Conservation (phyloP, 768 basidiomycete species). For the Vararia minispora region DNA sequence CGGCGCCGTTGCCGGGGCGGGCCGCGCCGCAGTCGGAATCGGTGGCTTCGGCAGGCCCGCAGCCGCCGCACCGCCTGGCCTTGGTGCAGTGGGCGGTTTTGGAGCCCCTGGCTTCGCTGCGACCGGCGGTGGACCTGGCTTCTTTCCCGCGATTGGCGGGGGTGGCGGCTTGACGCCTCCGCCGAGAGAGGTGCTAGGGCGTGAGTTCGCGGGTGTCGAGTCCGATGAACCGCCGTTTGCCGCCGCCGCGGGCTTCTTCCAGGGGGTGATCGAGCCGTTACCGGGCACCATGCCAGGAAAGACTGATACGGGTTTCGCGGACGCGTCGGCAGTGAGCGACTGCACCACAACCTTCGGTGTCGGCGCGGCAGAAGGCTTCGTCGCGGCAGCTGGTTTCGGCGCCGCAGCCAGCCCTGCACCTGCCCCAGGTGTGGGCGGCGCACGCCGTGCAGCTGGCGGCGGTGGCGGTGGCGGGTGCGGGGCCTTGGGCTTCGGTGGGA, state of each 20-base stretch:
- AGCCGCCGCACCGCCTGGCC: too few relatives aligned
- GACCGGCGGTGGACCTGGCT: conserved; percentile 45
- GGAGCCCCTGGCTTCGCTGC: conserved; percentile 41
- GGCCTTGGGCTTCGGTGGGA: conserved; percentile 54
- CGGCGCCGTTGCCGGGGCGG: conserved; percentile 24
- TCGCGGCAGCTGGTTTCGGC: conserved; percentile 5
- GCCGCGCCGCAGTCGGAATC: conserved; percentile 47
- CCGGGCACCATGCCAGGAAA: conserved; percentile 64
- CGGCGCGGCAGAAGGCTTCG: conserved; percentile 20
- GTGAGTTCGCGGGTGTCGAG: conserved; percentile 33
- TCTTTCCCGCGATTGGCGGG: conserved; percentile 55
- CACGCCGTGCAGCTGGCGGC: conserved; percentile 27
- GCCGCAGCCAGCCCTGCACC: conserved; percentile 15
- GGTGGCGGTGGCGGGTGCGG: conserved; percentile 57
- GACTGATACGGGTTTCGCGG: conserved; percentile 72
- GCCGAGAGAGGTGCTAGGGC: conserved; percentile 39
- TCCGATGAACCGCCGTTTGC: conserved; percentile 21
- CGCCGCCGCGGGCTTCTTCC: conserved; percentile 46
- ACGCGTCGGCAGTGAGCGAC: conserved; percentile 42
- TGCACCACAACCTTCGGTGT: conserved; percentile 22
- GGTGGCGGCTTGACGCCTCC: conserved; percentile 39
- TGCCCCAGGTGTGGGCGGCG: conserved; percentile 29
- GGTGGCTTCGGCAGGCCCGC: conserved; percentile 61
- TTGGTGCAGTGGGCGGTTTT: conserved; percentile 34
- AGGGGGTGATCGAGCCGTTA: conserved; percentile 62